These are phyloP conservation scores for Cladosporium sp. DNA, from an alignment of 2,329 filamentous ascomycete species.

Conservation along the genomic window DNA sequence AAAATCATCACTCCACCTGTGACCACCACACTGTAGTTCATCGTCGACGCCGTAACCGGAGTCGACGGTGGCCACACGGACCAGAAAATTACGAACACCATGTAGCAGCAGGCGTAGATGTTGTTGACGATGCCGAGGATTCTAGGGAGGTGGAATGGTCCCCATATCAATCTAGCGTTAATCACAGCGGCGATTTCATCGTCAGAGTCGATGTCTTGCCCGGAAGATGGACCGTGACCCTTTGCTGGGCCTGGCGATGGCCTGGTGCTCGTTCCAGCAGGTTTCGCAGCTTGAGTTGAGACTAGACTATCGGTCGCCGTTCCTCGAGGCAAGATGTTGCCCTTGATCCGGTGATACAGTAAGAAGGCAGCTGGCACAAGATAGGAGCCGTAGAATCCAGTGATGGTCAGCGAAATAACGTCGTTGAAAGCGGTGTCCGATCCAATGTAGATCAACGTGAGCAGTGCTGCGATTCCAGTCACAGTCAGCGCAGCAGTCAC, in stretches of 20 bases:
- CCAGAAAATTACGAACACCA: conserved; percentile 58
- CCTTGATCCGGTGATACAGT: conserved; percentile 43
- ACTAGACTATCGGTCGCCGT: conserved; percentile 26
- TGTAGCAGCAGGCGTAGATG: conserved; percentile 54
- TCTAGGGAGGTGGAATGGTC: conserved; percentile 56
- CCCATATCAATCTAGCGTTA: conserved; percentile 49
- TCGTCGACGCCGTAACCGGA: conserved; percentile 35
- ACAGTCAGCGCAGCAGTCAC: conserved; percentile 43
- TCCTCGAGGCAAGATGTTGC: conserved; percentile 42
- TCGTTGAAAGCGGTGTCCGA: conserved; percentile 47
- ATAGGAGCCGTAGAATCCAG: conserved; percentile 48
- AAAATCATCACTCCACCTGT: conserved; percentile 42
- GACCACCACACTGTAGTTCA: conserved; percentile 48
- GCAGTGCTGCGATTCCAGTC: conserved; percentile 53
- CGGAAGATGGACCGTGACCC: neutral
- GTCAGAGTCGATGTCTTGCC: conserved; percentile 5
- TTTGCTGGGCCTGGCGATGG: neutral
- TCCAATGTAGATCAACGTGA: conserved; percentile 47
- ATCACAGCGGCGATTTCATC: conserved; percentile 20
- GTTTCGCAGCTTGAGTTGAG: neutral
- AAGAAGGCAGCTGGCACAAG: conserved; percentile 42
- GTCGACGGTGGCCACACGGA: conserved; percentile 51
- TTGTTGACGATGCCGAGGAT: conserved; percentile 56
- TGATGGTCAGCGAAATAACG: conserved; percentile 46
- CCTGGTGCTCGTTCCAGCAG: neutral